Evolutionary conservation across 768 basidiomycete genomes (phyloP).

Genomic region (Crucibulum laeve): DNA sequence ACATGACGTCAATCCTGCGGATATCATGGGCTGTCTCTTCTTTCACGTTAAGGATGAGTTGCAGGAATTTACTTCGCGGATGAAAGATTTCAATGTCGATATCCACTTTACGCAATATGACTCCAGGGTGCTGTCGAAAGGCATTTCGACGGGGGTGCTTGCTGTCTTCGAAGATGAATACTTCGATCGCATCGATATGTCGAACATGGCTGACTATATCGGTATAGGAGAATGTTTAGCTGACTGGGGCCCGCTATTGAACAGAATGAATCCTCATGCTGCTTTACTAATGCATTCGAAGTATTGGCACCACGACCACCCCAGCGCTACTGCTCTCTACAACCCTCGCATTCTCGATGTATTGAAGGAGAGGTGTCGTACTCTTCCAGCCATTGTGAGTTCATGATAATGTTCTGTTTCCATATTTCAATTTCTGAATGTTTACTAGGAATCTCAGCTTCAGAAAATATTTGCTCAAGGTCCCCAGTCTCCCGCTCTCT

Average conservation of each 20-base stretch:
- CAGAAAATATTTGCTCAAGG: slow-evolving; percentile 21
- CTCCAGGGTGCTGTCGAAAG: slow-evolving; percentile 33
- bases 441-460: slow-evolving; percentile 19
- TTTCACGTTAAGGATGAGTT: slow-evolving; percentile 38
- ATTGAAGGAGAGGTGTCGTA: slow-evolving; percentile 27
- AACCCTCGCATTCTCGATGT: slow-evolving; percentile 28
- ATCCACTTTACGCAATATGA: slow-evolving; percentile 39
- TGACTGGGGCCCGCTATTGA: slow-evolving; percentile 33
- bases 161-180: slow-evolving; percentile 29
- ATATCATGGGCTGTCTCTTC: slow-evolving; percentile 39
- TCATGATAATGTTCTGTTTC: background rate
- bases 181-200: slow-evolving; percentile 36
- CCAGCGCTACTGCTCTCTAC: slow-evolving; percentile 24
- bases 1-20: slow-evolving; percentile 25
- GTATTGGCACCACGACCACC: slow-evolving; percentile 26
- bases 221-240: slow-evolving; percentile 25
- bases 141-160: slow-evolving; percentile 31
- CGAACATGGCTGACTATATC: slow-evolving; percentile 27
- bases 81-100: slow-evolving; percentile 29
- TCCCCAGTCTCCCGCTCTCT: slow-evolving; percentile 27
- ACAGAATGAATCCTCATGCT: slow-evolving; percentile 25
- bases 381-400: slow-evolving; percentile 21
- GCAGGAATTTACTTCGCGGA: slow-evolving; percentile 29
- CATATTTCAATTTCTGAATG: background rate
- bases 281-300: slow-evolving; percentile 34